Evolutionary conservation across 768 basidiomycete genomes (phyloP), one percentile per base, ranked within the genome.

Genomic region (Dictyophora rubrovolvata): DNA sequence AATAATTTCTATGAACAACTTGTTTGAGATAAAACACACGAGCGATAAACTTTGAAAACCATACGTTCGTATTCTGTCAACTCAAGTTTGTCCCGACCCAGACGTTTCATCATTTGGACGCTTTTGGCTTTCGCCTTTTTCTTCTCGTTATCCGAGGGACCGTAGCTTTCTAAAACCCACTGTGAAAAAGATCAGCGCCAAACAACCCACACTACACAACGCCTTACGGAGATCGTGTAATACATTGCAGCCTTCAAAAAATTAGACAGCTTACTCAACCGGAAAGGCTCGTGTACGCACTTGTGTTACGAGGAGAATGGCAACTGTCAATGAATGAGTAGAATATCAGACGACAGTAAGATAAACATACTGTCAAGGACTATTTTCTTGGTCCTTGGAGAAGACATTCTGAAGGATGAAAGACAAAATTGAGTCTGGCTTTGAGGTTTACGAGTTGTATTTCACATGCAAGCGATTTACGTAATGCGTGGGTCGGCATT

Each of bases 61-160:
- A 62, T 69, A 91, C 90, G 74, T 75, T 99, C 95, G 67, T 98
- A 90, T 71, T 97, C 94, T 65, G 89, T 84, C 56, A 99, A 76
- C 64, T 89, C 81, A 5, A 96, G 74, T 53, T 82, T 78, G 46
- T 73, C 79, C 69, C 89, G 85, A 3, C 87, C 87, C 17, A 89
- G 70, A 55, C 80, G 82, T 64, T 86, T 82, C 61, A 90, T 65
- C 11, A 85, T 82, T 64, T 88, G 83, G 59, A 83, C 63, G 35
- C 87, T 85, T 67, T 87, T 89, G 55, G 80, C 76, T 63, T 84
- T 82, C 16, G 84, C 76, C 61, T 80, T 79, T 66, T 82, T 80
- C 65, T 82, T 79, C 66, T 78, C 67, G 23, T 78, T 76, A 0
- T 62, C 60, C 37, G 59, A 33, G 53, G 75, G 71, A 34, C 75